phyloP scores from a whole-genome alignment of 331 rosid genomes.

The Spiraea crenata region DNA sequence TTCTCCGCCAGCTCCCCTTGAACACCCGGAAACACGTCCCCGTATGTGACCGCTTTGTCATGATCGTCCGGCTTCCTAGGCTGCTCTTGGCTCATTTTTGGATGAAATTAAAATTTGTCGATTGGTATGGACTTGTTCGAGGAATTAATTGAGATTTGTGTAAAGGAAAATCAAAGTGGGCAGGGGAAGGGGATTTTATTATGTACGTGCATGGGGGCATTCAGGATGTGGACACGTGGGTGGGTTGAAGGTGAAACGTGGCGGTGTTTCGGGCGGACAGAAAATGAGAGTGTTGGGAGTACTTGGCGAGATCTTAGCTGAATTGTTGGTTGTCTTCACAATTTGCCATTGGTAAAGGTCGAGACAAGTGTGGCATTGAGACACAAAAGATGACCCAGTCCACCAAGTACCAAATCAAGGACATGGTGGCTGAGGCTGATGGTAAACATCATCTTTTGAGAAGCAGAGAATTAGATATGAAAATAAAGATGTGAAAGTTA shows the following conservation, averaged over 20 bases:
- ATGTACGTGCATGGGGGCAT: slow-evolving; percentile 36
- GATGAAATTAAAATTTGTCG: background rate
- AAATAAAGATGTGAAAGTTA: too few species aligned
- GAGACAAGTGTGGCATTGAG: slow-evolving; percentile 4
- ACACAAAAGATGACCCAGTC: background rate
- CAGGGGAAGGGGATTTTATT: too few species aligned
- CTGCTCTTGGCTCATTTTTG: slow-evolving; percentile 49
- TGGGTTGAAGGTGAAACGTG: background rate
- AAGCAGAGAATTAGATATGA: too few species aligned
- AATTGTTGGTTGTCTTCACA: slow-evolving; percentile 2
- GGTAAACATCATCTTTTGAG: too few species aligned
- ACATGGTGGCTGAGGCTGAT: too few species aligned
- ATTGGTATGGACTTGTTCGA: too few species aligned
- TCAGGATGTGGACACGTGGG: slow-evolving; percentile 15
- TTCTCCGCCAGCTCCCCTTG: slow-evolving; percentile 37
- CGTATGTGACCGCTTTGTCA: slow-evolving; percentile 31
- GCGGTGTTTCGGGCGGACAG: slow-evolving; percentile 4
- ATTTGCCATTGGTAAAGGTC: background rate
- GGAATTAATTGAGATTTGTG: too few species aligned
- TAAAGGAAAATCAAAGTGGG: background rate
- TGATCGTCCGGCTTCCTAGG: slow-evolving; percentile 24
- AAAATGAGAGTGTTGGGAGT: slow-evolving; percentile 6
- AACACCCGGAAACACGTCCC: slow-evolving; percentile 36
- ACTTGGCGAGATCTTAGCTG: slow-evolving; percentile 29
- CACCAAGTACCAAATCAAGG: background rate